phyloP scores from a whole-genome alignment of 805 yeast genomes.

The Yamadazyma ubonensis region DNA sequence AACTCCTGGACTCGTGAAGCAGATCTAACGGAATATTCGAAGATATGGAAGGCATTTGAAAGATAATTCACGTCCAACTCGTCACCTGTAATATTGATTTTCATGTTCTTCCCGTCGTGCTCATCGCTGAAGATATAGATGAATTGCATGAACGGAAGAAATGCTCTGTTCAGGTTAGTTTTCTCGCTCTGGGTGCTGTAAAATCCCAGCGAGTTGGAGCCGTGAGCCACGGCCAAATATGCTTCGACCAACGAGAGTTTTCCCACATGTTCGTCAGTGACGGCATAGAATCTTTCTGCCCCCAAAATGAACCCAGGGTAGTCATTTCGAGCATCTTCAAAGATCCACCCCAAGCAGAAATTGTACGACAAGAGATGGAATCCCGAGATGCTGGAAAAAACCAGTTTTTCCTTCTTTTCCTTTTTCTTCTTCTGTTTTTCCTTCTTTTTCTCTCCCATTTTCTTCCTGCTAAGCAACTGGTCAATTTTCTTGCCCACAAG shows the following conservation, averaged over 20 bases:
- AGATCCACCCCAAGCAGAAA: conserved; percentile 78
- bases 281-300: conserved; percentile 68
- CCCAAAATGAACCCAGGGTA: conserved; percentile 79
- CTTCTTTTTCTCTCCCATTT: neutral
- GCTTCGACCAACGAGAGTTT: conserved; percentile 67
- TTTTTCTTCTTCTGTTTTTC: neutral
- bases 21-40: conserved; percentile 55
- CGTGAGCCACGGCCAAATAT: conserved; percentile 69
- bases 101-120: conserved; percentile 29
- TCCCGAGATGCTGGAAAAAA: conserved; percentile 35
- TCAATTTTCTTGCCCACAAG: conserved; percentile 9
- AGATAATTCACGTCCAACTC: conserved; percentile 63
- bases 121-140: conserved; percentile 39
- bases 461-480: conserved; percentile 3
- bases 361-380: conserved; percentile 61
- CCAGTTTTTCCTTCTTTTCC: neutral
- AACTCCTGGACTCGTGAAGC: conserved; percentile 41
- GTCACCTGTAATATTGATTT: conserved; percentile 61
- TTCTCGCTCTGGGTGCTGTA: conserved; percentile 48
- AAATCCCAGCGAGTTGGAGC: conserved; percentile 49
- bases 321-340: conserved; percentile 44
- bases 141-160: conserved; percentile 66
- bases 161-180: conserved; percentile 57
- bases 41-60: conserved; percentile 52
- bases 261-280: conserved; percentile 60